These are phyloP conservation scores for Physcomitrellopsis africana DNA, from an alignment of 225 moss, liverwort and hornwort genomes.

Conservation along the genomic window DNA sequence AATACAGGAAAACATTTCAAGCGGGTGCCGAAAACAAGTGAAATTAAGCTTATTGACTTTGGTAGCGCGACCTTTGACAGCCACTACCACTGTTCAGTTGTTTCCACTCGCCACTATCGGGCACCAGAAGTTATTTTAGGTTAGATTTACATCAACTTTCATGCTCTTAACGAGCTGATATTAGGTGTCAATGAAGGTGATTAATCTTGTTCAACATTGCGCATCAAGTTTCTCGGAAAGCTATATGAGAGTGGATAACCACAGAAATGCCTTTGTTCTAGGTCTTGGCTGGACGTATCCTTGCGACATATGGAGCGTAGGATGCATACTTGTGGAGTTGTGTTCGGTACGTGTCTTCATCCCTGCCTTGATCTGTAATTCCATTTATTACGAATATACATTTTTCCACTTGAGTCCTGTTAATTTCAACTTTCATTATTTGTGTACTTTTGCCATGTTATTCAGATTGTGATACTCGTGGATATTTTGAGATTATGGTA, in stretches of 20 bases:
- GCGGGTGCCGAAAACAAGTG: slow-evolving; percentile 72
- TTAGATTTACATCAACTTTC: slow-evolving; percentile 20
- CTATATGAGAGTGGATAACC: too few species aligned
- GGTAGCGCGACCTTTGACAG: slow-evolving; percentile 85
- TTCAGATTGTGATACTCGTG: background rate
- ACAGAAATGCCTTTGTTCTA: slow-evolving; percentile 29
- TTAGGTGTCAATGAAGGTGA: background rate
- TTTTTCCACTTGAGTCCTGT: background rate
- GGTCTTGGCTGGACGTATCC: slow-evolving; percentile 78
- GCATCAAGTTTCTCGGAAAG: too few species aligned
- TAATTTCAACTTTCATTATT: slow-evolving; percentile 1
- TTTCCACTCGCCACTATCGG: slow-evolving; percentile 82
- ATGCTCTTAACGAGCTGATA: slow-evolving; percentile 5
- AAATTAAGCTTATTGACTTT: slow-evolving; percentile 84
- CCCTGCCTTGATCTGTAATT: slow-evolving; percentile 7
- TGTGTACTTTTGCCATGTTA: background rate
- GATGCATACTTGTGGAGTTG: slow-evolving; percentile 72
- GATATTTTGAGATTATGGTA: background rate
- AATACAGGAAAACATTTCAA: slow-evolving; percentile 75
- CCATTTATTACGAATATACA: background rate
- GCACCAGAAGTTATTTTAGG: slow-evolving; percentile 87
- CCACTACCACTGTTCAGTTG: slow-evolving; percentile 88
- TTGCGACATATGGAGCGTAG: slow-evolving; percentile 75
- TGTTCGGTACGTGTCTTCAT: slow-evolving; percentile 57
- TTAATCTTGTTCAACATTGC: background rate